Evolutionary conservation across 2,329 filamentous ascomycete genomes (phyloP).

Genomic region (Penicillium griseofulvum): DNA sequence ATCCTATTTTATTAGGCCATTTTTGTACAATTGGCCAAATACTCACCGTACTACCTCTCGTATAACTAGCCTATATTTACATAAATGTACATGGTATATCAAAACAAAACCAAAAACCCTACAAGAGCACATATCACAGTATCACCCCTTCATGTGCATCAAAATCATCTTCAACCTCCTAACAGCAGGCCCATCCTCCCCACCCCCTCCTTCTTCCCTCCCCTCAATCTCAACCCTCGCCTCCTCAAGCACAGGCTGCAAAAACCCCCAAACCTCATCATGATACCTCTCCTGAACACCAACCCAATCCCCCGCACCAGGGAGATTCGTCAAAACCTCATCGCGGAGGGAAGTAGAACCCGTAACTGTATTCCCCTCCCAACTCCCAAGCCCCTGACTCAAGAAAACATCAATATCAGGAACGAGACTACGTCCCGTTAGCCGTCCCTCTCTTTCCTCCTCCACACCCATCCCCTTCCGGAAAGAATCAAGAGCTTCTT

Average conservation of each 20-base stretch:
- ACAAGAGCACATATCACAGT: neutral
- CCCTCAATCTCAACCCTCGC: slow-evolving; percentile 57
- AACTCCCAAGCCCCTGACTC: neutral
- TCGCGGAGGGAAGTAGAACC: slow-evolving; percentile 27
- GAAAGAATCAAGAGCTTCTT: slow-evolving; percentile 32
- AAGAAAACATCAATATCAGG: slow-evolving; percentile 36
- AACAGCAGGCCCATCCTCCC: slow-evolving; percentile 36
- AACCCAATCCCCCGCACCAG: slow-evolving; percentile 36
- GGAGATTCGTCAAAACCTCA: slow-evolving; percentile 28
- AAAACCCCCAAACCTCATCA: slow-evolving; percentile 68
- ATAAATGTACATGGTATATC: neutral
- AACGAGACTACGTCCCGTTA: slow-evolving; percentile 33
- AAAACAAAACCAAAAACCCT: neutral
- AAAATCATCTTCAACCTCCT: slow-evolving; percentile 41
- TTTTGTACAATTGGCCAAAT: neutral
- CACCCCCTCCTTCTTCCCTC: slow-evolving; percentile 7
- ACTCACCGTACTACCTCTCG: neutral
- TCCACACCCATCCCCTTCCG: slow-evolving; percentile 16
- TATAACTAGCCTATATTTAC: neutral
- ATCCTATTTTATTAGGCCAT: neutral
- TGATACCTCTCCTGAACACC: slow-evolving; percentile 38
- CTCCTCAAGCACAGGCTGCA: slow-evolving; percentile 55
- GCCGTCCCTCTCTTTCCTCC: neutral
- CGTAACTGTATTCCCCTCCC: neutral
- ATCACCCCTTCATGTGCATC: slow-evolving; percentile 35